Evolutionary conservation across 2,329 filamentous ascomycete species (phyloP).

Genomic region (Paraconiothyrium sp.): DNA sequence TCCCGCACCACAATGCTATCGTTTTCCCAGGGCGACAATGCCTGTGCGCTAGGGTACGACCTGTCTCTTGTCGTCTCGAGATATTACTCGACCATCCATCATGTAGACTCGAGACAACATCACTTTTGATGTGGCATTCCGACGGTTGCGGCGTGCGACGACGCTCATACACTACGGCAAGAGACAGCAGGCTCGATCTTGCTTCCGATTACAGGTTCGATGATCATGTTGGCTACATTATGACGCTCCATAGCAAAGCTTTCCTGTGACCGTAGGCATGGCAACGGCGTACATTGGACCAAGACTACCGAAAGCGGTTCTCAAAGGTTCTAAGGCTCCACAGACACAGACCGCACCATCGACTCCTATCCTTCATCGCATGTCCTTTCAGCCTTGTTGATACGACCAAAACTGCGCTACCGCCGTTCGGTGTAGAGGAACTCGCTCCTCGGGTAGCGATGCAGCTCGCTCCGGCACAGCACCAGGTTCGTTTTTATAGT

Average conservation of each 20-base stretch:
- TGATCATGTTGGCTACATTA: neutral
- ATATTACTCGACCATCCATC: neutral
- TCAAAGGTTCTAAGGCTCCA: neutral
- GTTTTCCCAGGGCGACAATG: neutral
- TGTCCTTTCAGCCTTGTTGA: neutral
- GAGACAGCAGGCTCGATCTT: neutral
- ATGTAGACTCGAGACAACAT: neutral
- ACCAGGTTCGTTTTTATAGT: constrained; percentile 25
- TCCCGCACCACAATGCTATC: neutral
- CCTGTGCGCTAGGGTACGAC: neutral
- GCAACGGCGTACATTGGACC: neutral
- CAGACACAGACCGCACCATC: neutral
- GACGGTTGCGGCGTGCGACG: neutral
- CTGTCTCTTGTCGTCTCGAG: neutral
- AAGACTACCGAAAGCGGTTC: neutral
- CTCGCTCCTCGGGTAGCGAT: constrained; percentile 10
- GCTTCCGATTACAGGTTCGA: neutral
- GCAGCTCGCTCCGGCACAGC: constrained; percentile 3
- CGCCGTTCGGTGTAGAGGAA: constrained; percentile 14
- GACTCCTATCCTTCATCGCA: neutral
- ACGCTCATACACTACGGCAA: neutral
- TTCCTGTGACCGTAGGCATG: neutral
- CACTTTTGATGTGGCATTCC: neutral
- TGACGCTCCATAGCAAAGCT: neutral
- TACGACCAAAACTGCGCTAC: constrained; percentile 14